Evolutionary conservation across 2,329 filamentous ascomycete species (phyloP), one percentile per base, ranked within the genome.

Genomic region (Xylariaceae sp.): DNA sequence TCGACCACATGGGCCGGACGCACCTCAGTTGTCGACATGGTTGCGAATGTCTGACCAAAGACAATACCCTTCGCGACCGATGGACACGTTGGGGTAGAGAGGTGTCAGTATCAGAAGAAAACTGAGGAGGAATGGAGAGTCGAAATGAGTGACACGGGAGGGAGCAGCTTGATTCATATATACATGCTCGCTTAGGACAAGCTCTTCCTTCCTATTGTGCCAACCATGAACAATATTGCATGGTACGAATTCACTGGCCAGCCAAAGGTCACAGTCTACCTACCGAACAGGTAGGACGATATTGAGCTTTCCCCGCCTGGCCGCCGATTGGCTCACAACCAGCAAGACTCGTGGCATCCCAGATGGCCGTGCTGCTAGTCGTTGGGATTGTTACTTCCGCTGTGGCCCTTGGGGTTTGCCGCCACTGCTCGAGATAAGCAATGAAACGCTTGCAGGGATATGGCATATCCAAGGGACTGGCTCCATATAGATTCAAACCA

Each of bases 11-110:
- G 54, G 51, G 61, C 61, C 60, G 60, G 53, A 36, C 46, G 64
- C 49, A 50, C 56, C 58, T 67, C 58, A 19, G 66, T 65, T 57
- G 65, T 60, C 48, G 63, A 59, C 68, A 69, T 70, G 43, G 39
- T 51, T 55, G 60, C 48, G 48, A 46, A 53, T 61, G 47, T 63
- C 56, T 58, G 40, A 43, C 62, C 33, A 28, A 60, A 53, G 59
- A 62, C 63, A 57, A 57, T 50, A 50, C 50, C 47, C 59, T 62
- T 53, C 47, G 24, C 47, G 41, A 54, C 50, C 58, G n/a, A 53
- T 55, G 52, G 54, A 39, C 58, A 53, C 49, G 58, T 37, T 39
- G 34, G 31, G 36, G 40, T 39, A 46, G 24, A 14, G 16, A 19
- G 34, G 39, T 53, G 45, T 54, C 57, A 48, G 55, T 48, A 31